phyloP scores from a whole-genome alignment of 345 rosid species.

The Murraya koenigii region DNA sequence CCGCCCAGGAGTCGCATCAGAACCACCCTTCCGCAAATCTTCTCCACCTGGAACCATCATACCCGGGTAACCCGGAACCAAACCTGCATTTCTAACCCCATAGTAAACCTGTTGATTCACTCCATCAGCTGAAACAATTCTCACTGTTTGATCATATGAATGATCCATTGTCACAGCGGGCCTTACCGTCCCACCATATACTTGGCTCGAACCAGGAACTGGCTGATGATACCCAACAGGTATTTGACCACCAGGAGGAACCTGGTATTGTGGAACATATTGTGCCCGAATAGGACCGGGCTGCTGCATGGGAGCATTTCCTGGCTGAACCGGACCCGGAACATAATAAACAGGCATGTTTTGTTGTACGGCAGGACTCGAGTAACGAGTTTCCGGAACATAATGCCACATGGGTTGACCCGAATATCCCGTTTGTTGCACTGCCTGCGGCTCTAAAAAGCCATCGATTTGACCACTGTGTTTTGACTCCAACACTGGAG shows the following conservation, averaged over 20 bases:
- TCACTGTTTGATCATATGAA: conserved; percentile 25
- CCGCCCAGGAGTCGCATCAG: conserved; percentile 48
- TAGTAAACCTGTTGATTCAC: conserved; percentile 59
- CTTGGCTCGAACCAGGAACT: conserved; percentile 49
- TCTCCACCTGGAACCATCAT: conserved; percentile 58
- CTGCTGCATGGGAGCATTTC: conserved; percentile 57
- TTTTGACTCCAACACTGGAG: conserved; percentile 24
- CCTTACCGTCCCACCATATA: conserved; percentile 50
- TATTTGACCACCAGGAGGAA: conserved; percentile 40
- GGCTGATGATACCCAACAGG: conserved; percentile 68
- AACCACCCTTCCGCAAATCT: conserved; percentile 38
- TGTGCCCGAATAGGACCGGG: conserved; percentile 41
- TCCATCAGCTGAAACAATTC: conserved; percentile 42
- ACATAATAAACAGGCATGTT: conserved; percentile 68
- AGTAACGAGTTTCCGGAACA: conserved; percentile 47
- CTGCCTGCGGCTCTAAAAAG: conserved; percentile 29
- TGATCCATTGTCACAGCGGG: conserved; percentile 44
- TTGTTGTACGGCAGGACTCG: conserved; percentile 42
- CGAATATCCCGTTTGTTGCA: conserved; percentile 41
- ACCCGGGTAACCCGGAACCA: conserved; percentile 54
- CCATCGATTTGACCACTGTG: conserved; percentile 18
- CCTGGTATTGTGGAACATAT: conserved; percentile 53
- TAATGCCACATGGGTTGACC: conserved; percentile 61
- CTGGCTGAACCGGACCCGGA: conserved; percentile 43
- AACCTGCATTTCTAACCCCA: conserved; percentile 52